Base-by-base conservation (phyloP, 1,284 basidiomycete species). In the Sporisorium sorghi region DNA sequence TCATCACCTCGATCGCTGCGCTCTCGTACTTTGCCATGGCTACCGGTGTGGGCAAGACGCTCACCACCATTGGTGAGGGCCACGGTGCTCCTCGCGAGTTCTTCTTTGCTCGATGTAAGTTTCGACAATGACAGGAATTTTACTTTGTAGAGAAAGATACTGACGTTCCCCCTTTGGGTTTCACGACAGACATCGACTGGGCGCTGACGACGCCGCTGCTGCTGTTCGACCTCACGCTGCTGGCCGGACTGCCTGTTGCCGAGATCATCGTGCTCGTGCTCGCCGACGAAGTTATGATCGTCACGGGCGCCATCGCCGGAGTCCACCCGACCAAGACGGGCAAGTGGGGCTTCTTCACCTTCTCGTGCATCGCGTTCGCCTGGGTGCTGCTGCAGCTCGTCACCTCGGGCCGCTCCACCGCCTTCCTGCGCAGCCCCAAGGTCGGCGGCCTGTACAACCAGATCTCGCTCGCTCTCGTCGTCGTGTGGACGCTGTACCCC, bases 21-120 rank as follows among this genome's bases (percentile, higher is more conserved):
- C 28, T 66, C 43, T 70, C 78, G 11, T 79, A 79, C 76, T 78
- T 76, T 69, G 73, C 73, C 61, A 79, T 79, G 78, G 78, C 78
- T 30, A 69, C 76, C 24, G 78, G 78, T 46, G 55, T 79, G 23
- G 78, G 76, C 15, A 72, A 72, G 60, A 67, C 69, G n/a, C 23
- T 58, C 12, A 57, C 61, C 44, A 54, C 54, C 33, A 58, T 60
- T 32, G 70, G 66, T 40, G 53, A 59, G 23, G n/a, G 56, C 28
- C 68, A 68, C 63, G 28, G 46, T 23, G 48, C 56, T 35, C 68
- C 63, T 40, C 63, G 73, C 42, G 72, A 78, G 47, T 77, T 79
- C 51, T 74, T 58, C 66, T 78, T 54, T 33, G 76, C 78, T 53
- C 76, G 78, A 58, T 79, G 73, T 75, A 60, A 70, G 72, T 70